These are phyloP conservation scores for Xylariaceae sp. DNA, from an alignment of 2,329 filamentous ascomycete genomes.

Conservation along the genomic window DNA sequence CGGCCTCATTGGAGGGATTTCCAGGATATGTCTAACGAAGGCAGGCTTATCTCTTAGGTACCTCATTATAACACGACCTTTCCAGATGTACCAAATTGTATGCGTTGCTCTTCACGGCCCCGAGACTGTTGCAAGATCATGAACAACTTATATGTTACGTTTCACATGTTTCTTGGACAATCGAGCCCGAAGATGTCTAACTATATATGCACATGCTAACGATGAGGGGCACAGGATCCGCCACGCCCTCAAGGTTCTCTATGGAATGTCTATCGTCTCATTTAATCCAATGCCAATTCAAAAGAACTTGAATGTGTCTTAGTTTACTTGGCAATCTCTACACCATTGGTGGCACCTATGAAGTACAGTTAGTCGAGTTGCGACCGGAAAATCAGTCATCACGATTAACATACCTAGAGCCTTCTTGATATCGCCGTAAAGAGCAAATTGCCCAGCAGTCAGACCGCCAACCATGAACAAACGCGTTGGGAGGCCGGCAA, in stretches of 20 bases:
- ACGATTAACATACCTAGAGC: slow-evolving; percentile 11
- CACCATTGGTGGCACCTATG: slow-evolving; percentile 1
- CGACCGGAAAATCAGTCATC: background rate
- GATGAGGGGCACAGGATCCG: background rate
- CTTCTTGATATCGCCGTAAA: slow-evolving; percentile 26
- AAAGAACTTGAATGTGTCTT: background rate
- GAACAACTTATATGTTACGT: too few relatives aligned
- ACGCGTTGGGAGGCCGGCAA: slow-evolving; percentile 22
- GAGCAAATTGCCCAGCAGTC: slow-evolving; percentile 25
- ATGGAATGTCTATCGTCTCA: background rate
- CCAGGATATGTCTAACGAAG: too few relatives aligned
- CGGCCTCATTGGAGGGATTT: too few relatives aligned
- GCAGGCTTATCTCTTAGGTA: too few relatives aligned
- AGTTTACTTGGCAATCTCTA: slow-evolving; percentile 3
- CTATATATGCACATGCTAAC: too few relatives aligned
- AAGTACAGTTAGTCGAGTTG: background rate
- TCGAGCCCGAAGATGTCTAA: too few relatives aligned
- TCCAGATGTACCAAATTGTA: too few relatives aligned
- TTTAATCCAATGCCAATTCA: background rate
- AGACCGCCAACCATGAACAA: slow-evolving; percentile 27
- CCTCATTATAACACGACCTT: too few relatives aligned
- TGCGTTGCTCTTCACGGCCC: too few relatives aligned
- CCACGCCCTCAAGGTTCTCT: background rate
- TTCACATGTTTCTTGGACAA: too few relatives aligned
- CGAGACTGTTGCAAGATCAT: too few relatives aligned